Evolutionary conservation across 176 grass and related monocot genomes (phyloP).

Genomic region (Ensete glaucum): DNA sequence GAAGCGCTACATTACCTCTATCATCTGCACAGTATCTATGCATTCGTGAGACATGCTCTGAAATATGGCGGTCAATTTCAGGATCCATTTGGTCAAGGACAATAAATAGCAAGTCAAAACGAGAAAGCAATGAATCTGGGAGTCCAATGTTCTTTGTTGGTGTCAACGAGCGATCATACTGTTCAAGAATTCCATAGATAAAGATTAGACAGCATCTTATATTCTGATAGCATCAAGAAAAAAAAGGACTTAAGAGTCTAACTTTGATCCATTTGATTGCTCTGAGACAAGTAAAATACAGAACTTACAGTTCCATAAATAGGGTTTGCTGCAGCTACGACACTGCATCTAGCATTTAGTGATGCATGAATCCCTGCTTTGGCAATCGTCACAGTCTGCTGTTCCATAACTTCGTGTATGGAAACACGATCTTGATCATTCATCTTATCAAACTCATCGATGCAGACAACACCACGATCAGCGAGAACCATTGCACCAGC

Average conservation of each 20-base stretch:
- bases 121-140: conserved; percentile 89
- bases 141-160: conserved; percentile 97
- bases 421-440: conserved; percentile 94
- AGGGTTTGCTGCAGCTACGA: conserved; percentile 96
- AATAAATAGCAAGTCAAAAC: conserved; percentile 99
- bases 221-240: neutral
- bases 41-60: conserved; percentile 88
- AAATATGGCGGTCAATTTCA: conserved; percentile 90
- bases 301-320: conserved; percentile 89
- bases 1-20: conserved; percentile 47
- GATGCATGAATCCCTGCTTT: conserved; percentile 98
- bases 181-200: conserved; percentile 8
- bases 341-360: conserved; percentile 94
- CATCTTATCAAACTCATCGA: conserved; percentile 99
- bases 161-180: conserved; percentile 93
- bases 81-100: conserved; percentile 99
- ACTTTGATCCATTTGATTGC: neutral
- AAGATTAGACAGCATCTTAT: conserved; percentile 20
- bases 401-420: conserved; percentile 99
- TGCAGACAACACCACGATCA: conserved; percentile 87
- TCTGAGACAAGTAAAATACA: neutral
- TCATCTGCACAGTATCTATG: conserved; percentile 94
- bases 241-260: neutral
- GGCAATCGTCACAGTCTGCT: conserved; percentile 95
- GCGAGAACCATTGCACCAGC: conserved; percentile 99